Percentiles rank a stretch among this genome's conserved stretches.
These are phyloP conservation scores for Scheffersomyces spartinae DNA, from an alignment of 805 yeast species.

Conservation along the genomic window DNA sequence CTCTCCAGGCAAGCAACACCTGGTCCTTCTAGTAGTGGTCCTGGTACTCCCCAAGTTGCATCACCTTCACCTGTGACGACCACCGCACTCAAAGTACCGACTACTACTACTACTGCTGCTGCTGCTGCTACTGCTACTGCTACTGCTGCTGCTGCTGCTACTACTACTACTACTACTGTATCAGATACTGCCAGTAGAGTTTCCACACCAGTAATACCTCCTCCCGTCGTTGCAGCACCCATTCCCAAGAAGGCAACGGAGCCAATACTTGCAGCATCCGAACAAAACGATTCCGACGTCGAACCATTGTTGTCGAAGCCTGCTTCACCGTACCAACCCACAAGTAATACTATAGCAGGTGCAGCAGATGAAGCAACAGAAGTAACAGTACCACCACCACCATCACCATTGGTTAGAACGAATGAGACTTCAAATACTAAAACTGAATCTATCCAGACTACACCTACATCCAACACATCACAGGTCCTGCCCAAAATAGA, in stretches of 20 bases:
- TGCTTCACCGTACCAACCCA: background rate
- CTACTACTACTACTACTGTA: slow-evolving; percentile 2
- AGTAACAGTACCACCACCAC: slow-evolving; percentile 1
- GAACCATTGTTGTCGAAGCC: background rate
- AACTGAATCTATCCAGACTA: no score
- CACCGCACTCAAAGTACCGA: slow-evolving; percentile 4
- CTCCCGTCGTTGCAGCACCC: slow-evolving; percentile 8
- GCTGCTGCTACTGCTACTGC: slow-evolving; percentile 11
- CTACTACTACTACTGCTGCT: slow-evolving; percentile 15
- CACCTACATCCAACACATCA: slow-evolving; percentile 1
- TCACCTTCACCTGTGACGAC: slow-evolving; percentile 3
- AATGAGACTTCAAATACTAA: background rate
- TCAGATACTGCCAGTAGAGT: slow-evolving; percentile 3
- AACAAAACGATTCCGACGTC: no score
- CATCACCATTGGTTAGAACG: background rate
- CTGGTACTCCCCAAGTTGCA: background rate
- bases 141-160: slow-evolving; percentile 3
- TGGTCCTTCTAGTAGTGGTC: slow-evolving; percentile 6
- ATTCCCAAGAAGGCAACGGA: slow-evolving; percentile 4
- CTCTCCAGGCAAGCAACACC: slow-evolving; percentile 10
- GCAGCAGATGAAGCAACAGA: background rate
- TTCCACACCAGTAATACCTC: slow-evolving; percentile 3
- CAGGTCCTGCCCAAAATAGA: background rate
- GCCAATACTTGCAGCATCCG: no score
- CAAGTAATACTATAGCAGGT: background rate